Evolutionary conservation across 2,329 filamentous ascomycete genomes (phyloP).

Genomic region (Epichloe aotearoae): DNA sequence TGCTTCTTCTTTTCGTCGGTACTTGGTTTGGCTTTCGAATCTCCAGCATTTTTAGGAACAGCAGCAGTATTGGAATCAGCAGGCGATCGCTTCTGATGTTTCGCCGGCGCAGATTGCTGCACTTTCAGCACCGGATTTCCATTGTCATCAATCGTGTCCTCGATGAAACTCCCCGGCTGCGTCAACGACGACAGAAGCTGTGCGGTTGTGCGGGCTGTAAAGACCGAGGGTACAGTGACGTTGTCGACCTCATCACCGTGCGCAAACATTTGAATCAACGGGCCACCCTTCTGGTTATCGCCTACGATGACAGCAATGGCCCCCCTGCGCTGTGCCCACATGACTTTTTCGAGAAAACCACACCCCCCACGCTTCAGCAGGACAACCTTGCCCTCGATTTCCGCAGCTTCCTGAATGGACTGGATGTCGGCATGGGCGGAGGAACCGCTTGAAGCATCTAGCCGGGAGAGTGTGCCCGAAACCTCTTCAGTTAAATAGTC

Average conservation of each 20-base stretch:
- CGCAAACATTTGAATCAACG: slow-evolving; percentile 96
- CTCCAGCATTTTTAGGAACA: slow-evolving; percentile 13
- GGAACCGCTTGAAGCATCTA: slow-evolving; percentile 21
- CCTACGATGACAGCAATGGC: slow-evolving; percentile 86
- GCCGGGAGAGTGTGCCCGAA: slow-evolving; percentile 18
- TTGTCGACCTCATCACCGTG: slow-evolving; percentile 82
- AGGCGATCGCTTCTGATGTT: slow-evolving; percentile 16
- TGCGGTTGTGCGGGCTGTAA: slow-evolving; percentile 89
- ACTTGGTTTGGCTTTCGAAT: slow-evolving; percentile 14
- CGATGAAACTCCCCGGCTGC: slow-evolving; percentile 52
- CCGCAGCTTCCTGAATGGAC: slow-evolving; percentile 77
- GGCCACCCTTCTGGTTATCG: slow-evolving; percentile 79
- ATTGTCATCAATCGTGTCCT: slow-evolving; percentile 47
- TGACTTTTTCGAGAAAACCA: slow-evolving; percentile 91
- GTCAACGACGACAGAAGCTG: slow-evolving; percentile 83
- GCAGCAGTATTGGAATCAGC: slow-evolving; percentile 19
- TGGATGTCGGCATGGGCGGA: slow-evolving; percentile 76
- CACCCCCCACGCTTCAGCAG: slow-evolving; percentile 91
- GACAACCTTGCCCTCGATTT: slow-evolving; percentile 88
- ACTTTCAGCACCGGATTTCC: slow-evolving; percentile 42
- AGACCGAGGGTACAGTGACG: slow-evolving; percentile 83
- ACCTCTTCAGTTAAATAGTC: slow-evolving; percentile 58
- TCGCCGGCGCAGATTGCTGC: slow-evolving; percentile 31
- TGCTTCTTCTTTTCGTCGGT: slow-evolving; percentile 13
- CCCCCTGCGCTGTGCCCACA: slow-evolving; percentile 88